Conservation (phyloP, 1,284 basidiomycete species). For the Bjerkandera adusta region DNA sequence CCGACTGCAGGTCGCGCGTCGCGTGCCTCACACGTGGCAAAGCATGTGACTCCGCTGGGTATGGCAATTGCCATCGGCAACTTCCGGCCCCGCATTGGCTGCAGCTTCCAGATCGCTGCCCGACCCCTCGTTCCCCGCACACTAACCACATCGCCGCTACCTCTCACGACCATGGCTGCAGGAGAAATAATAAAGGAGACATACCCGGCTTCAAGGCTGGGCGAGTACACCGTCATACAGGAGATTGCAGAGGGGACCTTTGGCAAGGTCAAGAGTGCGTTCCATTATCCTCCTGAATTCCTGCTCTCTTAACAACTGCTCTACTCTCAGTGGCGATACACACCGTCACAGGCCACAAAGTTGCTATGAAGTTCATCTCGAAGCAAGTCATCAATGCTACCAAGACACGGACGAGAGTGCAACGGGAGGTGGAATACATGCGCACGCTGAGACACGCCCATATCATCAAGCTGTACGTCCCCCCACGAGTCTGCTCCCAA, state of each 20-base stretch:
- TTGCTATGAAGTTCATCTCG: constrained; percentile 98
- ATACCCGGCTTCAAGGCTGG: constrained; percentile 61
- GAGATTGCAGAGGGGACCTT: constrained; percentile 92
- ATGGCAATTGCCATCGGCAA: too few species aligned
- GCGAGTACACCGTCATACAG: constrained; percentile 72
- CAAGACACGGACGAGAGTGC: constrained; percentile 89
- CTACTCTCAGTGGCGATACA: constrained; percentile 94
- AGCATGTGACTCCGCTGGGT: too few species aligned
- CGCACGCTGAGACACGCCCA: constrained; percentile 89
- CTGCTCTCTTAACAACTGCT: constrained; percentile 7
- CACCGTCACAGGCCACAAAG: constrained; percentile 91
- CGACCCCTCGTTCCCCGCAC: constrained; percentile 1
- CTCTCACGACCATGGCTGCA: constrained; percentile 21
- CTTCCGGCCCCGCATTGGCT: too few species aligned
- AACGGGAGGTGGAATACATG: constrained; percentile 96
- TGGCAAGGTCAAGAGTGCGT: constrained; percentile 96
- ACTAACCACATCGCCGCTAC: constrained; percentile 7
- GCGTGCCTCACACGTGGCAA: too few species aligned
- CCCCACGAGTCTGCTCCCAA: not conserved
- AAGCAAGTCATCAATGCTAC: constrained; percentile 91
- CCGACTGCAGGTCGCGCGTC: too few species aligned
- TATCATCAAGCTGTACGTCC: constrained; percentile 89
- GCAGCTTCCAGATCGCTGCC: too few species aligned
- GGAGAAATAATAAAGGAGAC: constrained; percentile 20
- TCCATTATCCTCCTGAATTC: constrained; percentile 4